Base-by-base conservation (phyloP, 768 basidiomycete genomes). In the Podaxis sp. region DNA sequence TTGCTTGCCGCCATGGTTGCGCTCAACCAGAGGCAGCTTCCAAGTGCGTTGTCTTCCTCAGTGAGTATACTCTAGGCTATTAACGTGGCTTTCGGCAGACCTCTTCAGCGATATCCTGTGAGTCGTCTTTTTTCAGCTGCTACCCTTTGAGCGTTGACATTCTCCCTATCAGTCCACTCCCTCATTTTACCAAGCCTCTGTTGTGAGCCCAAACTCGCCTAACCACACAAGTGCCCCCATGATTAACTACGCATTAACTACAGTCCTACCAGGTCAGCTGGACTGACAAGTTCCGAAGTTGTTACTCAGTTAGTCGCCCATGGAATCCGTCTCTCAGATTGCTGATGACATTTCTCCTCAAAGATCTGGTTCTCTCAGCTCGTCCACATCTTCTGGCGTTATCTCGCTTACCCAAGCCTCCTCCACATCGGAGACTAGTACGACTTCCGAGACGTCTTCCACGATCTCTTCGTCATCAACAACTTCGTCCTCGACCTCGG, bases 1-100 rank as follows among this genome's bases (percentile, higher is more conserved):
- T 40, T 53, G 8, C 54, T 56, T 25, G 46, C 55, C 2, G 47
- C 33, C 22, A 62, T 62, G 61, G 61, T 51, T 49, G 61, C 24
- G 8, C 46, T 68, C 29, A 63, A 57, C 1, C 57, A 40, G 63
- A 68, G 70, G 61, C 68, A 68, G 55, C n/a, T 68, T 15, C 41
- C 53, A 33, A 63, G 70, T 68, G 27, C 8, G 64, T 64, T 24
- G 49, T 17, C 36, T 17, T 13, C 25, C 12, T 40, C 15, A 6
- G 4, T 2, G 3, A 11, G 17, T n/a, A 46, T 6, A 46, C 3
- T 3, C 43, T 40, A 24, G 13, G 33, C 3, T n/a, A 17, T 11
- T 53, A 25, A 41, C 24, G 7, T 41, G 24, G 11, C 24, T 33
- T n/a, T 25, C 24, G 54, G 29, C 29, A 49, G 54, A 62, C 43